These are phyloP conservation scores for Magnolia changhungtana DNA, from an alignment of 164 flowering plant genomes.

Conservation along the genomic window DNA sequence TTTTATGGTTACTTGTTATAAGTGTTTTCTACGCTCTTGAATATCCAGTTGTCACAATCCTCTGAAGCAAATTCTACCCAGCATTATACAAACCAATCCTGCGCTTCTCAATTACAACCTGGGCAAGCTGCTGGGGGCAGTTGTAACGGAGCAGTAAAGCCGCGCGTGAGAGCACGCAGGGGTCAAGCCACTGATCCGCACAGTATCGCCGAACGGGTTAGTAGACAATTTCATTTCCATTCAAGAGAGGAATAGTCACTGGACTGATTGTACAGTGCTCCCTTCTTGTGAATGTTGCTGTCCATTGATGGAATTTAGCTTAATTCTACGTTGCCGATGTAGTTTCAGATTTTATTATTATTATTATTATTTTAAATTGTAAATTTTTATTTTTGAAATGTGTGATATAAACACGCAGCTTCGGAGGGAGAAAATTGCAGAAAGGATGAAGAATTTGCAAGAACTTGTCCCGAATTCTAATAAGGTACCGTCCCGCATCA, in stretches of 20 bases:
- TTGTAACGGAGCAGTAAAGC: constrained; percentile 26
- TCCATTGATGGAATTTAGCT: neutral
- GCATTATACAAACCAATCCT: constrained; percentile 15
- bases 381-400: neutral
- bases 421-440: constrained; percentile 63
- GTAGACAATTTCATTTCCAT: constrained; percentile 1
- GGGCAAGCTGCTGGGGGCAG: constrained; percentile 12
- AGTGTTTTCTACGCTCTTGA: neutral
- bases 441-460: constrained; percentile 60
- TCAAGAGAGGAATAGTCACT: neutral
- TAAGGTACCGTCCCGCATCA: constrained; percentile 32
- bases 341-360: neutral
- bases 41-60: constrained; percentile 15
- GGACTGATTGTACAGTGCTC: neutral
- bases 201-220: constrained; percentile 65
- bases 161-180: constrained; percentile 51
- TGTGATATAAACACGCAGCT: constrained; percentile 29
- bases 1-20: neutral
- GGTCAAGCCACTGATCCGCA: constrained; percentile 74
- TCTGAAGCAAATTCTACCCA: constrained; percentile 15
- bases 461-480: constrained; percentile 60
- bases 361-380: neutral
- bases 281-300: neutral
- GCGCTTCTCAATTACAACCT: constrained; percentile 20
- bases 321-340: neutral